Evolutionary conservation across 2,329 filamentous ascomycete genomes (phyloP).

Genomic region (Cladosporium halotolerans): DNA sequence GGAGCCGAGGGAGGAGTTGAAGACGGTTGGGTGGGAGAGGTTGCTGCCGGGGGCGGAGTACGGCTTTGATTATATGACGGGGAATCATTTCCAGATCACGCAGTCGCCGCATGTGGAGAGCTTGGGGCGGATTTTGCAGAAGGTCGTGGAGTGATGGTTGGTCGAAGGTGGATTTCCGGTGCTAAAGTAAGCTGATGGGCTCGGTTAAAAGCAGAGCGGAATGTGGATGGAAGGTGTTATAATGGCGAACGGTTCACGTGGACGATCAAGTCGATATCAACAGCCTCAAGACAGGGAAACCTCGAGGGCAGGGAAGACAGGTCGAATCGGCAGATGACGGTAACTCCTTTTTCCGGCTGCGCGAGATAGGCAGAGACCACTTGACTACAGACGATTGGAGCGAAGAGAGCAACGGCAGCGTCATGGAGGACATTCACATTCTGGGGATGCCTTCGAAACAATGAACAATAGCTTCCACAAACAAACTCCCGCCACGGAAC

Average conservation of each 20-base stretch:
- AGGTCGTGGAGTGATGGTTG: background rate
- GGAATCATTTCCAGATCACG: constrained; percentile 29
- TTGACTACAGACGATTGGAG: too few relatives aligned
- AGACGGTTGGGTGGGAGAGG: constrained; percentile 26
- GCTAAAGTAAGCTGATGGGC: too few relatives aligned
- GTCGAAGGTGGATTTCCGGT: background rate
- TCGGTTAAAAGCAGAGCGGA: background rate
- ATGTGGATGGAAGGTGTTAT: background rate
- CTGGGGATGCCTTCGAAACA: too few relatives aligned
- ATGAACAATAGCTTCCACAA: background rate
- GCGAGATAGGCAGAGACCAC: too few relatives aligned
- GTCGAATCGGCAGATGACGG: too few relatives aligned
- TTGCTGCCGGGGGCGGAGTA: constrained; percentile 24
- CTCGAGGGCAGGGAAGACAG: too few relatives aligned
- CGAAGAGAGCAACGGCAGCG: too few relatives aligned
- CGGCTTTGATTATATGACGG: constrained; percentile 26
- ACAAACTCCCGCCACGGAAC: background rate
- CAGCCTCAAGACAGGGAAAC: background rate
- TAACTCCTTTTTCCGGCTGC: too few relatives aligned
- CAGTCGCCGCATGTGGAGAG: constrained; percentile 25
- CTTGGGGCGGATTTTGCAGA: constrained; percentile 13
- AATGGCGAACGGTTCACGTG: background rate
- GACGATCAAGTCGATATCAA: background rate
- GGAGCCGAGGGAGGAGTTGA: constrained; percentile 24
- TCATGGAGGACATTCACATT: too few relatives aligned